Percentiles rank a stretch among this genome's conserved stretches.
Conservation (phyloP, 2,329 filamentous ascomycete species). For the Pseudomassariella vexata region DNA sequence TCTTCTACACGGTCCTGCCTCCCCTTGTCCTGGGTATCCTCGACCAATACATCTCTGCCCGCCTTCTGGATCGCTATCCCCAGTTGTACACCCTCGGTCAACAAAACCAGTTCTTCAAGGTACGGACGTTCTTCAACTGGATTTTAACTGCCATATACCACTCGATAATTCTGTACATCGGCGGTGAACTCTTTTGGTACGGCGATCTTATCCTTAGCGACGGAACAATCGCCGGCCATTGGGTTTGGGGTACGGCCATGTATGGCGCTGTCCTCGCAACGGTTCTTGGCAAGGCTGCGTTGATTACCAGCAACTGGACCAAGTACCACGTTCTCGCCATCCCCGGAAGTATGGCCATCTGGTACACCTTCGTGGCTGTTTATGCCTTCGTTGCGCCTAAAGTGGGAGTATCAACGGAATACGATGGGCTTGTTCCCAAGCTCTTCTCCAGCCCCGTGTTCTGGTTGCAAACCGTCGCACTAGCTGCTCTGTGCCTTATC, state of each 20-base stretch:
- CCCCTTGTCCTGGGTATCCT: conserved; percentile 93
- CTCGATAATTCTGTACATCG: conserved; percentile 86
- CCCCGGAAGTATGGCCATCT: conserved; percentile 84
- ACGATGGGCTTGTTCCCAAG: conserved; percentile 74
- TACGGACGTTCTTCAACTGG: conserved; percentile 90
- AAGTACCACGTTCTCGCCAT: conserved; percentile 97
- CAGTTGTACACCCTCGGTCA: conserved; percentile 93
- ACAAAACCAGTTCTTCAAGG: conserved; percentile 86
- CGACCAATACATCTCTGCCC: conserved; percentile 94
- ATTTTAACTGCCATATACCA: conserved; percentile 93
- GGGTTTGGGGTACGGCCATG: conserved; percentile 95
- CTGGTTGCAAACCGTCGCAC: conserved; percentile 80
- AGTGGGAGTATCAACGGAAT: conserved; percentile 75
- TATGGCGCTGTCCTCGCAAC: conserved; percentile 93
- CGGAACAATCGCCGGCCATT: conserved; percentile 82
- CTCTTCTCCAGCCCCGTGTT: conserved; percentile 80
- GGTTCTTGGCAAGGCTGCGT: conserved; percentile 86
- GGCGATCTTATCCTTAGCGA: conserved; percentile 73
- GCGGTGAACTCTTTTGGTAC: conserved; percentile 74
- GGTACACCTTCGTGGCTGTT: conserved; percentile 82
- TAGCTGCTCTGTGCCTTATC: conserved; percentile 76
- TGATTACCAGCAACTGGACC: conserved; percentile 97
- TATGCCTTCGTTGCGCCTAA: conserved; percentile 85
- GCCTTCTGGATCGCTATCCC: conserved; percentile 88
- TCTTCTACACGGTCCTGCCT: conserved; percentile 92